Percentiles rank a stretch among this genome's conserved stretches.
Conservation (phyloP, 345 rosid genomes). For the Anacardium occidentale region DNA sequence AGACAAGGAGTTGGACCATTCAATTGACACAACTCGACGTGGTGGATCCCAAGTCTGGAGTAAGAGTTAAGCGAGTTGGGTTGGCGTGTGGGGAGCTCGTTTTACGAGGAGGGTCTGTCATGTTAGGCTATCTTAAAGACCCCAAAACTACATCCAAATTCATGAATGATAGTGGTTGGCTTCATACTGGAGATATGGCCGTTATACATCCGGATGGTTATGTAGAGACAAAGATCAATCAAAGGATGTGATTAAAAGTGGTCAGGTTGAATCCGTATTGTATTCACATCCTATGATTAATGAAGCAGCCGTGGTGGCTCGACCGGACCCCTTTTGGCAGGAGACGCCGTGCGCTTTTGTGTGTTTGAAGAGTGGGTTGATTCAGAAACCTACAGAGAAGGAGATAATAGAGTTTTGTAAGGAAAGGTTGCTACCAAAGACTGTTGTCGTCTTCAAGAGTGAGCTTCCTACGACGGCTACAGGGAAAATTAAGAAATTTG, state of each 20-base stretch:
- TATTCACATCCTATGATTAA: conserved; percentile 45
- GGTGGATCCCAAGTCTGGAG: conserved; percentile 37
- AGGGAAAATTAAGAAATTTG: conserved; percentile 56
- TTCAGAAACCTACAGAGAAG: conserved; percentile 24
- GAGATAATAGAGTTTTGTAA: conserved; percentile 53
- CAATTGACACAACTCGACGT: conserved; percentile 42
- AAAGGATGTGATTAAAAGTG: conserved; percentile 57
- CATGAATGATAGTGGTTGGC: conserved; percentile 52
- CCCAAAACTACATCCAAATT: conserved; percentile 32
- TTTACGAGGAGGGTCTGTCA: conserved; percentile 48
- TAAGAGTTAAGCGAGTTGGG: conserved; percentile 49
- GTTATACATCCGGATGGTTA: conserved; percentile 62
- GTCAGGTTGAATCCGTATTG: conserved; percentile 57
- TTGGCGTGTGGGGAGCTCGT: conserved; percentile 49
- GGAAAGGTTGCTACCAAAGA: conserved; percentile 49
- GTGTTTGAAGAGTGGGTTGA: conserved; percentile 37
- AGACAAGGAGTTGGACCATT: conserved; percentile 46
- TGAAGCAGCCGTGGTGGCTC: conserved; percentile 64
- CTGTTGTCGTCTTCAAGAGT: conserved; percentile 46
- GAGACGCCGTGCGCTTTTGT: conserved; percentile 67
- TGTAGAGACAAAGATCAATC: conserved; percentile 54
- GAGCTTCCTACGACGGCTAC: conserved; percentile 66
- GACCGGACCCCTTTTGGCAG: conserved; percentile 59
- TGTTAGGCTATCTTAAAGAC: conserved; percentile 60
- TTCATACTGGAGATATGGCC: conserved; percentile 54